Percentiles rank a stretch among this genome's conserved stretches.
phyloP scores from a whole-genome alignment of 805 yeast species.

The Wickerhamomyces subpelliculosus region DNA sequence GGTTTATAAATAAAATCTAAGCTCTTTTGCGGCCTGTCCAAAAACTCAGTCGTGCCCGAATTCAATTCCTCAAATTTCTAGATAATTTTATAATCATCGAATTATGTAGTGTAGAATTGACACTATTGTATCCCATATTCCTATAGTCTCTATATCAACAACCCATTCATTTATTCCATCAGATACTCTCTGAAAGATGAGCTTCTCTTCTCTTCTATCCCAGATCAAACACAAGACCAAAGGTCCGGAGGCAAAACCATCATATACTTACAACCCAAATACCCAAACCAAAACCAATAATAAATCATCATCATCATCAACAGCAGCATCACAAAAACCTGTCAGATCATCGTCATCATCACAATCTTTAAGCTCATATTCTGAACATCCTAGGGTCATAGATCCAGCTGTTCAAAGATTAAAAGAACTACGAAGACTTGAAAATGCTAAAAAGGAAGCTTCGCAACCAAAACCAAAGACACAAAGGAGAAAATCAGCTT shows the following conservation, averaged over 20 bases:
- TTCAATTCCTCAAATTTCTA: no score
- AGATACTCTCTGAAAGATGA: constrained; percentile 5
- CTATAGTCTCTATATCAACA: no score
- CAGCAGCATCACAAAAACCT: background rate
- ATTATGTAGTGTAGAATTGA: no score
- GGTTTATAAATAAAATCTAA: no score
- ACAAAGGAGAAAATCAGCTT: constrained; percentile 2
- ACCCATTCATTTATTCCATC: no score
- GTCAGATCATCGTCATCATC: background rate
- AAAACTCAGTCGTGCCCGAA: no score
- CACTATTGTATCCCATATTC: no score
- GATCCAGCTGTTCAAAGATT: constrained; percentile 70
- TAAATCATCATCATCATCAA: background rate
- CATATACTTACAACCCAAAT: background rate
- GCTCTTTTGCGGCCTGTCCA: no score
- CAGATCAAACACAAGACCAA: constrained; percentile 14
- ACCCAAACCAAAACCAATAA: background rate
- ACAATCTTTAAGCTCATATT: background rate
- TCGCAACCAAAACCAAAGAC: constrained; percentile 5
- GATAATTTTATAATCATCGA: no score
- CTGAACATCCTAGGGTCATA: constrained; percentile 21
- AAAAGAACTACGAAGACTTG: constrained; percentile 58
- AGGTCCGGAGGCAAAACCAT: background rate
- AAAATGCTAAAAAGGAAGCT: constrained; percentile 35
- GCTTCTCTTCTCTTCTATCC: constrained; percentile 13